Conservation (phyloP, 768 basidiomycete genomes). For the Trametes cubensis region DNA sequence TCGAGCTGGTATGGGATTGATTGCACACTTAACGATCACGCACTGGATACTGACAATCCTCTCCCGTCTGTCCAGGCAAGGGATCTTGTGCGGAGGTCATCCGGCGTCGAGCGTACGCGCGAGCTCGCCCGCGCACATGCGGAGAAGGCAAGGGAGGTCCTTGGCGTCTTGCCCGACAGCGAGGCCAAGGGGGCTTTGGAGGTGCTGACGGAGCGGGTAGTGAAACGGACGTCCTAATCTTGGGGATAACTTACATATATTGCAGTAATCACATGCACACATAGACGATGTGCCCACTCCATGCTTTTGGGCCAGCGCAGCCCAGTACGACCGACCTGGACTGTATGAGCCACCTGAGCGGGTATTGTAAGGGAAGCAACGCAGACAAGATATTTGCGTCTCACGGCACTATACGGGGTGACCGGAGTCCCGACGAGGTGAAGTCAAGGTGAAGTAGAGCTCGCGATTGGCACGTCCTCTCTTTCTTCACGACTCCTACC, state of each 20-base stretch:
- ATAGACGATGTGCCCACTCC: slow-evolving; percentile 16
- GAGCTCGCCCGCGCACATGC: slow-evolving; percentile 77
- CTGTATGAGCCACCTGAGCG: background rate
- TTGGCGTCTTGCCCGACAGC: slow-evolving; percentile 75
- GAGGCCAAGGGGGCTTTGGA: slow-evolving; percentile 79
- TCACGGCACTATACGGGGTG: background rate
- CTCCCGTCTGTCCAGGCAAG: slow-evolving; percentile 52
- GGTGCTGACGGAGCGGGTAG: slow-evolving; percentile 66
- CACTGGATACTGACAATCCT: background rate
- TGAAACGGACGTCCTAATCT: slow-evolving; percentile 57
- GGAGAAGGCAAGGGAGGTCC: slow-evolving; percentile 69
- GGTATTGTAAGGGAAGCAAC: background rate
- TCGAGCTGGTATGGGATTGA: slow-evolving; percentile 61
- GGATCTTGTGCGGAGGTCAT: slow-evolving; percentile 65
- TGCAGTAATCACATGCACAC: slow-evolving; percentile 21
- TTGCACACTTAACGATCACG: background rate
- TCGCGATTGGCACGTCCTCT: background rate
- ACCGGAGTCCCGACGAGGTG: slow-evolving; percentile 8
- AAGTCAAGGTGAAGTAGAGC: background rate
- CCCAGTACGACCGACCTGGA: background rate
- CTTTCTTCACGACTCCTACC: slow-evolving; percentile 1
- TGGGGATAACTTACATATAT: slow-evolving; percentile 20
- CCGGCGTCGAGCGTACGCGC: slow-evolving; percentile 78
- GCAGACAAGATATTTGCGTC: too few species aligned
- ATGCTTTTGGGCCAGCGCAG: slow-evolving; percentile 7